A percentile compares a stretch with the other conserved stretches of the same genome.
Evolutionary conservation across 768 basidiomycete species (phyloP).

Genomic region (Clitopilus hobsonii): DNA sequence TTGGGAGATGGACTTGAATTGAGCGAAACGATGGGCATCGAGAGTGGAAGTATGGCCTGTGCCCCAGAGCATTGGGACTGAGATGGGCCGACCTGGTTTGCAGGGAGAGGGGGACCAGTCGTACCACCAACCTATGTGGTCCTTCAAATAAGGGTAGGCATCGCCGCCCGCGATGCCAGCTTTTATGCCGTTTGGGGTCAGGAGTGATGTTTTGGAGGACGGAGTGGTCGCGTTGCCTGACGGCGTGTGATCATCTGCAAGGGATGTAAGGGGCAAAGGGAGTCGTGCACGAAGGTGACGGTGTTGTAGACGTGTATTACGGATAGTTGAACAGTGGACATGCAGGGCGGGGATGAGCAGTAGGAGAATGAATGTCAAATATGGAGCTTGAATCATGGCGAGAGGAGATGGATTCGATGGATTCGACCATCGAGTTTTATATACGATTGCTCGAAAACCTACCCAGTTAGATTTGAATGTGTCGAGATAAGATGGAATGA

Average conservation of each 20-base stretch:
- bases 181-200: slow-evolving; percentile 40
- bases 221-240: not conserved
- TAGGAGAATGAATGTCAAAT: not conserved
- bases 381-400: not conserved
- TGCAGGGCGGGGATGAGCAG: not conserved
- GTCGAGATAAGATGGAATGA: too few species aligned
- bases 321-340: slow-evolving; percentile 2
- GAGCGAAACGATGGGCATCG: slow-evolving; percentile 32
- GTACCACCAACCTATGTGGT: slow-evolving; percentile 47
- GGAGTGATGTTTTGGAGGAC: slow-evolving; percentile 9
- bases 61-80: slow-evolving; percentile 47
- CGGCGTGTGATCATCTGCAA: not conserved
- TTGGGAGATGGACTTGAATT: slow-evolving; percentile 28
- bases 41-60: slow-evolving; percentile 31
- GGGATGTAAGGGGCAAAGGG: not conserved
- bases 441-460: too few species aligned
- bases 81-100: slow-evolving; percentile 32
- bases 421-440: too few species aligned
- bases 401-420: not conserved
- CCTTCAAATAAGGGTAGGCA: slow-evolving; percentile 30
- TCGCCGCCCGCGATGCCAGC: slow-evolving; percentile 44
- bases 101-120: slow-evolving; percentile 43
- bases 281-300: too few species aligned
- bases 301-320: too few species aligned
- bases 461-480: not conserved